Evolutionary conservation across 148 eudicot species (phyloP), one percentile per base, ranked within the genome.

Genomic region (Camellia sinensis): DNA sequence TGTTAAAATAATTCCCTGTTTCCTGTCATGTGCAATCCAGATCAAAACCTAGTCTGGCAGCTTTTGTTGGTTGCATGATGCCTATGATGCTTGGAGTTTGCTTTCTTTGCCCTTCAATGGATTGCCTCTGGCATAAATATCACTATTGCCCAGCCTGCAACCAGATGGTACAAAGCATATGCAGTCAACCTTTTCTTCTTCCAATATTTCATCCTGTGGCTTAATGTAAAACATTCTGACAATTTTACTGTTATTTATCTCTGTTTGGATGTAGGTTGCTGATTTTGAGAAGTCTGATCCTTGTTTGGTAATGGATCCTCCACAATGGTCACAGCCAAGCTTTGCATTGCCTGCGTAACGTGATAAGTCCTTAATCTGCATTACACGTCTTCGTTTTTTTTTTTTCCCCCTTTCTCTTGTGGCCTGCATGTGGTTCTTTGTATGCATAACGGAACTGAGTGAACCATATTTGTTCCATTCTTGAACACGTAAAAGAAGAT

Each of bases 111-210:
- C 97, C 97, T 73, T 87, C 89, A 29, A 93, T 89, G 97, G 94
- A 95, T 77, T 95, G 97, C 81, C 94, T 95, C 63, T 95, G 99
- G 99, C 99, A 95, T 83, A 95, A 95, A 61, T 95, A 89, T 85
- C 99, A 95, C 80, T 92, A 93, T 67, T 95, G 99, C 75, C 99
- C 99, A 1, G 81, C 83, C 82, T 95, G 99, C 83, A 86, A 84
- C 15, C 80, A 93, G 77, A 87, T 89, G 98, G 98, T 95, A 62
- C 54, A 63, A 14, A 50, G n/a, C 61, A 52, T 67, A 9, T 22
- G 14, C 19, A 44, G 70, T 60, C 41, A 13, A 46, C 9, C 4
- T 6, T 46, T 41, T 60, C 45, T 7, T 60, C 45, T 7, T n/a
- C 12, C 43, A 12, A 62, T 45, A 0, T 46, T 73, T 13, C 9